A percentile compares a stretch with the other conserved stretches of the same genome.
Conservation (phyloP, 2,329 filamentous ascomycete genomes). For the Phialophora tarda region DNA sequence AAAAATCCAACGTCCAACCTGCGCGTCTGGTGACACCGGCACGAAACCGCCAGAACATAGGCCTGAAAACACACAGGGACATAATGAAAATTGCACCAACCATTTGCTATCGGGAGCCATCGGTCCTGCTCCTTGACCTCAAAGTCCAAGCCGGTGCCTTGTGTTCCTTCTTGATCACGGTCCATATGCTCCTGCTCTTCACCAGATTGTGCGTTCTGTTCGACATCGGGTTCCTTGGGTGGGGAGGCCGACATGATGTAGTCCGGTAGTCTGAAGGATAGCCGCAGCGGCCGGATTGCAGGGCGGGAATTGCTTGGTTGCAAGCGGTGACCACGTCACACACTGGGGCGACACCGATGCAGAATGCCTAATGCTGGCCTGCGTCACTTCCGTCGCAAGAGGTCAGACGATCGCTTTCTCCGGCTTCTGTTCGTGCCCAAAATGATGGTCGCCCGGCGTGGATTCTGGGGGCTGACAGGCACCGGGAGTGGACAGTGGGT, state of each 20-base stretch:
- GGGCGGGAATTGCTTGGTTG: conserved; percentile 46
- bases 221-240: conserved; percentile 84
- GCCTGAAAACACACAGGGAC: conserved; percentile 28
- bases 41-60: not conserved
- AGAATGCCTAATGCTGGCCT: conserved; percentile 37
- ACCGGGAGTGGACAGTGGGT: conserved; percentile 13
- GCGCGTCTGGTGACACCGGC: conserved; percentile 16
- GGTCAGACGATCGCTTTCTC: conserved; percentile 35
- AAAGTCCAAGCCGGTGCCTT: conserved; percentile 82
- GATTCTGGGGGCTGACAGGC: conserved; percentile 20
- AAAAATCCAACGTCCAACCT: conserved; percentile 42
- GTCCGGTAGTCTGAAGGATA: conserved; percentile 42
- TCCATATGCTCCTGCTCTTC: conserved; percentile 92
- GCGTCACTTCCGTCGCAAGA: conserved; percentile 35
- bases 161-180: conserved; percentile 67
- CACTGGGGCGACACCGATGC: conserved; percentile 33
- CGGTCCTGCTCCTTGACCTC: conserved; percentile 99
- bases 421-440: conserved; percentile 36
- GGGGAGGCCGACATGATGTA: conserved; percentile 95
- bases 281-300: conserved; percentile 45
- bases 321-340: conserved; percentile 53
- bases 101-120: conserved; percentile 99
- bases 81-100: conserved; percentile 68
- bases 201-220: conserved; percentile 91
- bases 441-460: conserved; percentile 31